Conservation (phyloP, 495 filamentous ascomycete genomes). For the Schizothecium vesticola region DNA sequence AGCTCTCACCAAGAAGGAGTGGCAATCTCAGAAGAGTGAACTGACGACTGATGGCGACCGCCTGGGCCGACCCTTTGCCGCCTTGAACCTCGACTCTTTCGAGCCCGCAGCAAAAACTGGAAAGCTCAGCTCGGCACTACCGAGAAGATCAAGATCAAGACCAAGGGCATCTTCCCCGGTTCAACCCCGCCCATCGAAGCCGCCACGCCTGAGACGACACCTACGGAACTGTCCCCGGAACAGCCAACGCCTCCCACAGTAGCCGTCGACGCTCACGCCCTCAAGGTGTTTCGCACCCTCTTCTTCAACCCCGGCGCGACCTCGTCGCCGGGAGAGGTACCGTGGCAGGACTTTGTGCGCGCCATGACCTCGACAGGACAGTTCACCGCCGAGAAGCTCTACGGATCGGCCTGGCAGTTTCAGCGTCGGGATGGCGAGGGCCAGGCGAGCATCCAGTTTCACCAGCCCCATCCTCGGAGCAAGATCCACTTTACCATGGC, state of each 20-base stretch:
- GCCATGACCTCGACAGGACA: constrained; percentile 42
- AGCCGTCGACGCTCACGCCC: constrained; percentile 37
- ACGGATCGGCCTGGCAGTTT: constrained; percentile 53
- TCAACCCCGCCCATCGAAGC: no score
- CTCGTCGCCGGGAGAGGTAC: constrained; percentile 32
- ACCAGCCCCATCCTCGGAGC: constrained; percentile 41
- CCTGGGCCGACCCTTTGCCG: constrained; percentile 13
- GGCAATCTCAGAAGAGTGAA: no score
- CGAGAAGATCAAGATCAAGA: constrained; percentile 37
- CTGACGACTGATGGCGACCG: no score
- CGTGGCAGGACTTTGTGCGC: constrained; percentile 51
- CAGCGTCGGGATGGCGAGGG: constrained; percentile 28
- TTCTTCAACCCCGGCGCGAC: constrained; percentile 20
- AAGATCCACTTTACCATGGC: constrained; percentile 39
- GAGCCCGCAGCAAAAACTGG: no score
- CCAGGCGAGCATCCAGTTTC: constrained; percentile 43
- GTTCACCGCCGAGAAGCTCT: constrained; percentile 45
- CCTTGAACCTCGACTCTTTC: neutral
- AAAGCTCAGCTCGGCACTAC: neutral
- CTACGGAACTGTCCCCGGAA: no score
- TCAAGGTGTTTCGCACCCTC: constrained; percentile 25
- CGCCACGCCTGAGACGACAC: no score
- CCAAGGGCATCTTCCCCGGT: constrained; percentile 20
- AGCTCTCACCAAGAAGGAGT: constrained; percentile 7
- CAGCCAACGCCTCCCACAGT: constrained; percentile 8